Evolutionary conservation across 345 rosid species (phyloP), one percentile per base, ranked within the genome.

Genomic region (Hypericum perforatum): DNA sequence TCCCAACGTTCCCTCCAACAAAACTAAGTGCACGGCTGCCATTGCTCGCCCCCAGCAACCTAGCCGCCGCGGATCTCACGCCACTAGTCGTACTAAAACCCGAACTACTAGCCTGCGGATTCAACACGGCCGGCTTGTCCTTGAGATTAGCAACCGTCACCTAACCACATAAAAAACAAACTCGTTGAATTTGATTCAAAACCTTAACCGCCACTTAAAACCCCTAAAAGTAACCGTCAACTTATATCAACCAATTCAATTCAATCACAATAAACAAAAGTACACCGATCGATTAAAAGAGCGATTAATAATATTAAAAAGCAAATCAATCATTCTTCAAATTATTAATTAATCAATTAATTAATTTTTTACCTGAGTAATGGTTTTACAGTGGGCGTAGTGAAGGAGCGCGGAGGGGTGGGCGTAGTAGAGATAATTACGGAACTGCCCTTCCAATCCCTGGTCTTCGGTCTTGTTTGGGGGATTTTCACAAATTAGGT

Each of bases 1-100:
- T 74, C 53, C 99, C 96, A 60, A 95, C 97, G 77, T 84, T 89
- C 43, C 94, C 99, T 61, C 92, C 99, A 56, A 76, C 94, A 67
- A 89, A 94, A 65, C 92, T 69, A 64, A 84, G 87, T 0, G 96
- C 72, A 59, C 99, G 94, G 71, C 80, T 75, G 9, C 99, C 99
- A 57, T 89, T 94, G 54, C 97, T 73, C 12, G 78, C 62, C 37
- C 99, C 95, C 64, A 89, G 60, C 68, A 87, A 76, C 71, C 90
- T 82, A 0, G 90, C 89, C 48, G 97, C 96, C 40, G 95, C 97
- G 45, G 92, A 82, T 60, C 92, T 81, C 16, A 89, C 94, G 12
- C 99, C 99, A 15, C 86, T 78, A 63, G 82, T 75, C 9, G 97
- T 80, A 70, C 77, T 77, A 70, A 76, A 81, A 63, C 89, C 65